Conservation (phyloP, 2,329 filamentous ascomycete species). For the Diaporthe longicolla region DNA sequence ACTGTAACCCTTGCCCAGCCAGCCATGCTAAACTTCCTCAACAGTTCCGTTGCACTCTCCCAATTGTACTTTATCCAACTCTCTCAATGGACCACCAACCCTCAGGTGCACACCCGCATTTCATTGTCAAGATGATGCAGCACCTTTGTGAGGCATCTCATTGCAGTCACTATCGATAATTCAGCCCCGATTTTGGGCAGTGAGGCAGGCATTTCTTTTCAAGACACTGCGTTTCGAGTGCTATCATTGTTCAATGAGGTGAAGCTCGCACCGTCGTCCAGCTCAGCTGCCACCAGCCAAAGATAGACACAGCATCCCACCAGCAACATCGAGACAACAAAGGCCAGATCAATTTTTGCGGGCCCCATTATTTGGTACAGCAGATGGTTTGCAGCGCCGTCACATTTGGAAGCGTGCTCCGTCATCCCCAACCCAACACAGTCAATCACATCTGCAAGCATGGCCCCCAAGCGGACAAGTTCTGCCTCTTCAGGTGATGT, state of each 20-base stretch:
- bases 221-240: background rate
- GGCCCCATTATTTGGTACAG: background rate
- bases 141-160: background rate
- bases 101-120: background rate
- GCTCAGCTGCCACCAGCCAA: background rate
- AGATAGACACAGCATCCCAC: background rate
- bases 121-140: conserved; percentile 18
- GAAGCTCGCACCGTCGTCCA: background rate
- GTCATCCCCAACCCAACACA: background rate
- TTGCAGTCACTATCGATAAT: conserved; percentile 16
- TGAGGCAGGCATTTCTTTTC: background rate
- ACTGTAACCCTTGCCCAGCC: background rate
- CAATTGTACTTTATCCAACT: background rate
- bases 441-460: background rate
- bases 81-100: background rate
- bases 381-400: background rate
- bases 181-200: background rate
- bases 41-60: background rate
- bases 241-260: conserved; percentile 5
- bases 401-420: background rate
- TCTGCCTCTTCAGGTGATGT: background rate
- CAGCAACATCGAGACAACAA: background rate
- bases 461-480: conserved; percentile 27
- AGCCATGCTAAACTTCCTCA: background rate
- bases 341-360: background rate